Evolutionary conservation across 345 rosid species (phyloP), one percentile per base, ranked within the genome.

Genomic region (Raphanus sativus): DNA sequence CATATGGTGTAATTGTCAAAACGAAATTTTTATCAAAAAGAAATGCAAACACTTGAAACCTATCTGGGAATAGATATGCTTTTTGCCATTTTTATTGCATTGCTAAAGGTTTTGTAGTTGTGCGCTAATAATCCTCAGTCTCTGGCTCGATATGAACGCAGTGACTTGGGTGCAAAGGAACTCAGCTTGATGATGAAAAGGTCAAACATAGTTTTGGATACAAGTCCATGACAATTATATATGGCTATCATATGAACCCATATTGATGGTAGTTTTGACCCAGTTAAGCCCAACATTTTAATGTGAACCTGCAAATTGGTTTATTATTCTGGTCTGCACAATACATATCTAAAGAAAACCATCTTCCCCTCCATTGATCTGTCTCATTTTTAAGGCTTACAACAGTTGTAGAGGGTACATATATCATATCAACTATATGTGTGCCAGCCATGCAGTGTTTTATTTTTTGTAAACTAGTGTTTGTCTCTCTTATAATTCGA

Each of bases 141-240:
- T 75, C 86, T 84, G 38, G 45, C 89, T 90, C 11, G 90, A 87
- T 52, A 82, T 76, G 80, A 82, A 56, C 79, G 2, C 48, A 79
- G 33, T 84, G 81, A 84, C 83, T 77, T 21, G 83, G 32, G 70
- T 81, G 86, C 30, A 88, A 66, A 45, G 95, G 91, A n/a, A n/a
- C n/a, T 70, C 34, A 86, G n/a, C 25, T 72, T 82, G 79, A 89
- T 91, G 28, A 94, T 81, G n/a, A n/a, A n/a, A n/a, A 90, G 6
- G 54, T 45, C 54, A 45, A 45, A 48, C 54, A n/a, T 4, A 48
- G 3, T 42, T 42, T 11, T 4, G 15, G n/a, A 42, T 42, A 11
- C 50, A 11, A 42, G 5, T 42, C n/a, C 50, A 42, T 42, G 45
- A 12, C 11, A 11, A 42, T 42, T 12, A 42, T 21, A n/a, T n/a